These are phyloP conservation scores for Cordyceps pruinosa DNA, from an alignment of 2,329 filamentous ascomycete genomes.

Conservation along the genomic window DNA sequence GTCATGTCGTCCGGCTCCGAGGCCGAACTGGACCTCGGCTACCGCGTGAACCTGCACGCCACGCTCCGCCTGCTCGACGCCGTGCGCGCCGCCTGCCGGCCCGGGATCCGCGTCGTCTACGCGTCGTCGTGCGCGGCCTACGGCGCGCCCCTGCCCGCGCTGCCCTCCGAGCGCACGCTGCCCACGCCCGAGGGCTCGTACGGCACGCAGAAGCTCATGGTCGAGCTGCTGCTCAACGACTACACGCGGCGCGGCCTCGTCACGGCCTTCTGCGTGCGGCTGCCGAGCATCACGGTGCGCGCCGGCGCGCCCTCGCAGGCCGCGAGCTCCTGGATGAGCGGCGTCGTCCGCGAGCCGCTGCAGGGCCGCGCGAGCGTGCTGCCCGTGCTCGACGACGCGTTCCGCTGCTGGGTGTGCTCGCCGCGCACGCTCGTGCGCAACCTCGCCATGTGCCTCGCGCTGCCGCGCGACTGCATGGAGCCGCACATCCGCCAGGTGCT, in stretches of 20 bases:
- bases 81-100: slow-evolving; percentile 32
- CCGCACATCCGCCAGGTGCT: slow-evolving; percentile 37
- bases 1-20: slow-evolving; percentile 58
- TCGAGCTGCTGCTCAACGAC: slow-evolving; percentile 33
- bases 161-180: slow-evolving; percentile 31
- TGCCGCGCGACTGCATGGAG: slow-evolving; percentile 17
- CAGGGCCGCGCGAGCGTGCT: slow-evolving; percentile 39
- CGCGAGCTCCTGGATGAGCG: slow-evolving; percentile 51
- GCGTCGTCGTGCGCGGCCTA: slow-evolving; percentile 53
- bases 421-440: slow-evolving; percentile 43
- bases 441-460: slow-evolving; percentile 31
- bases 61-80: slow-evolving; percentile 46
- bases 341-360: slow-evolving; percentile 51
- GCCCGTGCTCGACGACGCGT: slow-evolving; percentile 36
- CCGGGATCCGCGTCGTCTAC: slow-evolving; percentile 49
- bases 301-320: slow-evolving; percentile 51
- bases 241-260: slow-evolving; percentile 43
- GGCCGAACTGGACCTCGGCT: slow-evolving; percentile 46
- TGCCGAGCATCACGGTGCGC: slow-evolving; percentile 53
- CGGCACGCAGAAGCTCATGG: slow-evolving; percentile 53
- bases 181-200: slow-evolving; percentile 52
- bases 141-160: slow-evolving; percentile 40
- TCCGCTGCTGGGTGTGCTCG: slow-evolving; percentile 45
- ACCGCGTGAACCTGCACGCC: slow-evolving; percentile 50
- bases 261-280: slow-evolving; percentile 46